Base-by-base conservation (phyloP, 768 basidiomycete genomes). In the Naematelia aurantialba region DNA sequence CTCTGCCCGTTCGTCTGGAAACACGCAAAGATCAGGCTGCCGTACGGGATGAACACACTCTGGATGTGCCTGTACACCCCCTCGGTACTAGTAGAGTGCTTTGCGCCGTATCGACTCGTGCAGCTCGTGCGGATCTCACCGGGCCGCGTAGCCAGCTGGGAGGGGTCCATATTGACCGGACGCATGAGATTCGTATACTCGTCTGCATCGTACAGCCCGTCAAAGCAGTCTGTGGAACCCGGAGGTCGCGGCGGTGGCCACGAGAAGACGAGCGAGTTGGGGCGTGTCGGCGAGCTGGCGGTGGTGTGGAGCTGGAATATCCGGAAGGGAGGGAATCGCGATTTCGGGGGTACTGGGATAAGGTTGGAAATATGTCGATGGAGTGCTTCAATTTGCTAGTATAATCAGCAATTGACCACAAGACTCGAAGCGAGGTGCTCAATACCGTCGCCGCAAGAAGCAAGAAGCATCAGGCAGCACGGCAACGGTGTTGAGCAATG, bases 21-120 rank as follows among this genome's bases (percentile, higher is more conserved):
- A 45, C 72, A 76, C 10, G 75, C 68, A 47, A 74, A 74, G 13
- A 66, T 70, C 45, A 73, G 55, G 19, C 51, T 63, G 0, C 76
- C 76, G 58, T 78, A 78, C 1, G 76, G 75, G 42, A 78, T 75
- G 56, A 76, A 76, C 5, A 76, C 70, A 39, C 73, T 71, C 24
- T 65, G 65, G 44, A 78, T 68, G 26, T 67, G 63, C 21, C 76
- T 56, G 47, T 65, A 70, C 10, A 75, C 61, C 0, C 76, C 76
- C 52, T 76, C 76, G 25, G 62, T 73, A 22, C 62, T 68, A 21
- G 76, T 65, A 45, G 63, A 61, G 58, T 78, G 74, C 52, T 68
- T 66, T 26, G 73, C 73, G 27, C 73, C 68, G 48, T 72, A 76
- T 12, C 76, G 59, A 2, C 65, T 68, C 17, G 75, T 78, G 56